Percentiles rank a stretch among this genome's conserved stretches.
Evolutionary conservation across 495 filamentous ascomycete genomes (phyloP).

Genomic region (Cladorrhinum samala): DNA sequence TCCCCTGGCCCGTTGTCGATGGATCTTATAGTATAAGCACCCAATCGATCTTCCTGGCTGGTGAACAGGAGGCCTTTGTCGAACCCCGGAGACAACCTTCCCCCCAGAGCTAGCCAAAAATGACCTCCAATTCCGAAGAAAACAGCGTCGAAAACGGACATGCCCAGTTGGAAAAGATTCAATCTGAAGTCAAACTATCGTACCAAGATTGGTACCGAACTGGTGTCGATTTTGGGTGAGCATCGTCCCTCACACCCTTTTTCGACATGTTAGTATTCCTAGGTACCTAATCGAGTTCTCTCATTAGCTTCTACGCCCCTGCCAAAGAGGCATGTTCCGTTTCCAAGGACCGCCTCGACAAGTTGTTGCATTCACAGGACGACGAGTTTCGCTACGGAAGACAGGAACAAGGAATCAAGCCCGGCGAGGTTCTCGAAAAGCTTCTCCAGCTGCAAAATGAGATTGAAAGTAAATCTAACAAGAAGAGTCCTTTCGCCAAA

Average conservation of each 20-base stretch:
- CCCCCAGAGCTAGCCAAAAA: no score
- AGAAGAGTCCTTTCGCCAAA: not conserved
- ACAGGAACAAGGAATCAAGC: not conserved
- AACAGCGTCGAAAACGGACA: not conserved
- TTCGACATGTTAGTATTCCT: no score
- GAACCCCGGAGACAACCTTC: no score
- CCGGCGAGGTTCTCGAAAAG: conserved; percentile 4
- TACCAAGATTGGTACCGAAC: conserved; percentile 5
- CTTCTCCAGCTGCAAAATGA: conserved; percentile 4
- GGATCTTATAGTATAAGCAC: no score
- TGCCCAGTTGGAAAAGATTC: not conserved
- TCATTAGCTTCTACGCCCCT: conserved; percentile 6
- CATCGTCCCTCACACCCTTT: no score
- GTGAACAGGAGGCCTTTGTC: no score
- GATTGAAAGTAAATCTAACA: not conserved
- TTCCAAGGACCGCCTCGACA: conserved; percentile 7
- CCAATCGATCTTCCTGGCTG: no score
- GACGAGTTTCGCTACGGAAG: conserved; percentile 1
- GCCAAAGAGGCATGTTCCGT: conserved; percentile 5
- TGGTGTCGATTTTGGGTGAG: conserved; percentile 1
- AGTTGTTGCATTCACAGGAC: conserved; percentile 6
- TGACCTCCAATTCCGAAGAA: not conserved
- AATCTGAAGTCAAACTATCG: not conserved
- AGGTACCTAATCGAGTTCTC: no score
- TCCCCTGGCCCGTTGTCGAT: no score